Evolutionary conservation across 352 stramenopile genomes (phyloP).

Genomic region (Globisporangium irregulare): DNA sequence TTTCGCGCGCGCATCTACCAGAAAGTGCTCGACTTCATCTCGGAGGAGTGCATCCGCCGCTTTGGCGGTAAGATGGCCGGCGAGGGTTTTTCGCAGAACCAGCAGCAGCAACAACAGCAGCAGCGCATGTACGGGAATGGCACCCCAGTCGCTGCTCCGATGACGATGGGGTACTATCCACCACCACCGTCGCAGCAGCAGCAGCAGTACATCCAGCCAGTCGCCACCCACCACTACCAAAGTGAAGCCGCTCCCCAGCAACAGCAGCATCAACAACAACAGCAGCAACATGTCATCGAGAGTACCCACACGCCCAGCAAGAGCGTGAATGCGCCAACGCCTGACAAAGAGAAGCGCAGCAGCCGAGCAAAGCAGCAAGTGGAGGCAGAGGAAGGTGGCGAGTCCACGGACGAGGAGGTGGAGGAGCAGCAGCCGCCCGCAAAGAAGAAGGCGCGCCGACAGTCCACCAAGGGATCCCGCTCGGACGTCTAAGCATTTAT

Average conservation of each 20-base stretch:
- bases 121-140: background rate
- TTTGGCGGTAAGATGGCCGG: constrained; percentile 24
- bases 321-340: background rate
- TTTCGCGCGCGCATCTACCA: constrained; percentile 80
- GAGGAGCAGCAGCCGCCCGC: background rate
- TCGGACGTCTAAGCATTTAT: constrained; percentile 1
- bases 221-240: background rate
- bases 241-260: background rate
- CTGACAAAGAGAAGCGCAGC: constrained; percentile 1
- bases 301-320: background rate
- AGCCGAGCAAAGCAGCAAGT: background rate
- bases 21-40: constrained; percentile 83
- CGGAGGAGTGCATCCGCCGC: constrained; percentile 70
- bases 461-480: constrained; percentile 3
- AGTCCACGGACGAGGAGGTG: background rate
- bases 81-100: background rate
- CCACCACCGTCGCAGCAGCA: background rate
- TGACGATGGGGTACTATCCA: background rate
- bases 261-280: background rate
- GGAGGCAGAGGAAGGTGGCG: background rate
- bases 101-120: background rate
- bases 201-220: background rate
- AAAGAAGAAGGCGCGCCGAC: constrained; percentile 1
- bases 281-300: background rate
- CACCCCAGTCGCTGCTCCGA: background rate